Percentiles rank a stretch among this genome's conserved stretches.
phyloP scores from a whole-genome alignment of 2,329 filamentous ascomycete species.

The Boeremia exigua region DNA sequence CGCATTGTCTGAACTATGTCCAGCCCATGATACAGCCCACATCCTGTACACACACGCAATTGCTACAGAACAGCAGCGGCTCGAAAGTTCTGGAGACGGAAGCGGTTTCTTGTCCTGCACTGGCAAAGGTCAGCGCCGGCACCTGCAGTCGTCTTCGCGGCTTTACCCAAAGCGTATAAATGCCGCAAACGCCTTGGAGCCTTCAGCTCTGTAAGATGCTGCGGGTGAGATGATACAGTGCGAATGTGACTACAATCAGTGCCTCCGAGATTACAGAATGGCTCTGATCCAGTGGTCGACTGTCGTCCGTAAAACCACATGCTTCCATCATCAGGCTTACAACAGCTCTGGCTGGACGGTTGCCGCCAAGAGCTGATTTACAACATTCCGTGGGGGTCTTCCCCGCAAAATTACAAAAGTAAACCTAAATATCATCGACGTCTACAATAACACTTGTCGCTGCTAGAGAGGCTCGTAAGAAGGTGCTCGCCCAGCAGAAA shows the following conservation, averaged over 20 bases:
- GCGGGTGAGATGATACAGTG: background rate
- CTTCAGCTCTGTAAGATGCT: constrained; percentile 7
- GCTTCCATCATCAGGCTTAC: background rate
- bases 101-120: constrained; percentile 13
- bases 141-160: constrained; percentile 14
- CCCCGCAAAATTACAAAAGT: constrained; percentile 5
- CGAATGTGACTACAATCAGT: constrained; percentile 1
- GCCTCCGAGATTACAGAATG: background rate
- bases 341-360: constrained; percentile 17
- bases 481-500: too few relatives aligned
- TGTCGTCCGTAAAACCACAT: too few relatives aligned
- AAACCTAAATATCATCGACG: background rate
- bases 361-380: constrained; percentile 22
- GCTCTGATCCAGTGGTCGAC: background rate
- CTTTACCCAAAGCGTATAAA: constrained; percentile 22
- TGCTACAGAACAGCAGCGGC: background rate
- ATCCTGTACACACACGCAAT: background rate
- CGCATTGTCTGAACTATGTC: background rate
- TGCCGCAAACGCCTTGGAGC: constrained; percentile 21
- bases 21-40: background rate
- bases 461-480: too few relatives aligned
- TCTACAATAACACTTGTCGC: background rate
- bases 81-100: constrained; percentile 10
- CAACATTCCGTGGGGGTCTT: constrained; percentile 5
- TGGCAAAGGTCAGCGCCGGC: constrained; percentile 7